Evolutionary conservation across 495 filamentous ascomycete genomes (phyloP), one percentile per base, ranked within the genome.

Genomic region (Aspergillus carlsbadensis): DNA sequence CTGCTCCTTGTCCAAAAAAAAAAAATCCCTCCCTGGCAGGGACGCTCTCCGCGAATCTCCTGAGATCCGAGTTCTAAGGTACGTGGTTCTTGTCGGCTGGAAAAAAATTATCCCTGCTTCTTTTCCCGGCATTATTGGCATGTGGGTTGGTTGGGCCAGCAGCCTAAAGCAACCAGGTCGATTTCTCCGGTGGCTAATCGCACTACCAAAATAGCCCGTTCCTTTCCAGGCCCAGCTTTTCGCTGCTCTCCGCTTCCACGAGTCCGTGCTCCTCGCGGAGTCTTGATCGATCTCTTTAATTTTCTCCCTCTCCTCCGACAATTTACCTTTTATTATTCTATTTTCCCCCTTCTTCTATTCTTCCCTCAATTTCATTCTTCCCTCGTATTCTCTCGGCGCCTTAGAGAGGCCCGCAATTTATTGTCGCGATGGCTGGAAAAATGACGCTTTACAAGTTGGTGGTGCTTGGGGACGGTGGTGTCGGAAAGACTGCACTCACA

Each of bases 391-490:
- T 46, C 18, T 43, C 34, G 39, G 40, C 52, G 48, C 61, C 56
- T 57, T 29, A 29, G 33, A 50, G 34, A 24, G 47, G 47, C 43
- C 46, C 45, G 36, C 34, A 37, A 18, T 41, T 53, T 54, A 44
- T 43, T 58, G 57, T 67, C 73, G 58, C 49, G 65, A 88, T 88
- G 84, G 77, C 85, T 65, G 84, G 84, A 47, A 87, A 94, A 81
- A 96, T 96, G 93, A 96, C 92, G 66, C 78, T 97, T 69, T 96
- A 98, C 77, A 98, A 98, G 74, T 77, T 98, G 83, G 94, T 98
- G 83, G 94, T 98, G 78, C 83, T 98, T 33, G 94, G 94, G 52
- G 89, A 92, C 67, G 89, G 89, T 73, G 89, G 89, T 70, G 92
- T 96, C 52, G 94, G 94, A 45, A 98, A 98, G 81, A 98, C 94